A percentile compares a stretch with the other conserved stretches of the same genome.
These are phyloP conservation scores for Luzula sylvatica DNA, from an alignment of 176 grass and related monocot genomes.

Conservation along the genomic window DNA sequence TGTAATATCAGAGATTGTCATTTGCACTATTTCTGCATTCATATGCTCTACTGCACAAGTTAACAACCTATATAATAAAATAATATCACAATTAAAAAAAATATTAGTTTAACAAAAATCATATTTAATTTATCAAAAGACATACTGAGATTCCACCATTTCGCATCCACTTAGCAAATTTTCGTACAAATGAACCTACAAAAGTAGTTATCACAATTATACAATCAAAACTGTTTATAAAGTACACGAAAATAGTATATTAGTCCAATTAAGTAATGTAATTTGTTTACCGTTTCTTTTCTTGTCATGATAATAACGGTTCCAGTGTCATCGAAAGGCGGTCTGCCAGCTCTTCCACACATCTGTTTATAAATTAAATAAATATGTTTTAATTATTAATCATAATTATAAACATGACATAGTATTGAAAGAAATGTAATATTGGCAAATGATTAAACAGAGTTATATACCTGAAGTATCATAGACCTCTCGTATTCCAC, in stretches of 20 bases:
- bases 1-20: slow-evolving; percentile 72
- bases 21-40: slow-evolving; percentile 88
- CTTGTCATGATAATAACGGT: slow-evolving; percentile 98
- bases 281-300: slow-evolving; percentile 67
- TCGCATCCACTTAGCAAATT: slow-evolving; percentile 91
- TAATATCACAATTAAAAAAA: neutral
- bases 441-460: neutral
- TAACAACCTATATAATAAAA: slow-evolving; percentile 49
- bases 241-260: slow-evolving; percentile 1
- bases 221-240: neutral
- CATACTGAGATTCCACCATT: slow-evolving; percentile 98
- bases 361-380: slow-evolving; percentile 37
- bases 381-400: neutral
- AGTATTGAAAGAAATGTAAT: neutral
- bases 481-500: slow-evolving; percentile 95
- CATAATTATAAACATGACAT: neutral
- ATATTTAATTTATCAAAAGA: slow-evolving; percentile 2
- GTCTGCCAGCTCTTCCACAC: slow-evolving; percentile 92
- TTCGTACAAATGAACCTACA: slow-evolving; percentile 91
- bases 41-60: slow-evolving; percentile 87
- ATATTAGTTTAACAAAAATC: neutral
- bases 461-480: slow-evolving; percentile 58
- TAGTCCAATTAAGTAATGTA: neutral
- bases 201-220: slow-evolving; percentile 18
- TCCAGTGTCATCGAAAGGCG: slow-evolving; percentile 95